phyloP scores from a whole-genome alignment of 495 filamentous ascomycete species.

The Cetradonia linearis region DNA sequence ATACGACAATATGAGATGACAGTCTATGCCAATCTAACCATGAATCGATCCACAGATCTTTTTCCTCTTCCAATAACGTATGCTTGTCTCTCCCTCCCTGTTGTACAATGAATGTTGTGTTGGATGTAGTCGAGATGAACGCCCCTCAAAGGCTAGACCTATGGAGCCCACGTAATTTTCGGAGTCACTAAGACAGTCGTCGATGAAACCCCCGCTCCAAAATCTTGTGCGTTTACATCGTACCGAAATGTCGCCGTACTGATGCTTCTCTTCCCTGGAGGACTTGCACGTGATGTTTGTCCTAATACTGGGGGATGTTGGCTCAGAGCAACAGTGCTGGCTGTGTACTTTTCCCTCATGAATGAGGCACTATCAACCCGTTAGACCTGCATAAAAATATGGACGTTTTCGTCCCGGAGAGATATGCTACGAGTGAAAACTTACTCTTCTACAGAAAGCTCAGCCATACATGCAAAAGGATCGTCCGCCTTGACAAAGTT shows the following conservation, averaged over 20 bases:
- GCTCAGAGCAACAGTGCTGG: neutral
- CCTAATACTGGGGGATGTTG: neutral
- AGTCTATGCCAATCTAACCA: neutral
- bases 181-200: neutral
- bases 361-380: neutral
- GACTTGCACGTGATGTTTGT: neutral
- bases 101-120: conserved; percentile 3
- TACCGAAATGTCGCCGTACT: conserved; percentile 7
- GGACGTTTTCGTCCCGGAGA: neutral
- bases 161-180: neutral
- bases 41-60: neutral
- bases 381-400: neutral
- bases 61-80: neutral
- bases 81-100: neutral
- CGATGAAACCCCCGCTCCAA: neutral
- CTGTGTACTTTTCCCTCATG: neutral
- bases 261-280: neutral
- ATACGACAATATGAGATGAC: neutral
- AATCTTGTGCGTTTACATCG: neutral
- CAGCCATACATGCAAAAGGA: neutral
- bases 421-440: neutral
- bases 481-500: conserved; percentile 1
- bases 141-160: neutral
- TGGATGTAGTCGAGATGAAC: neutral
- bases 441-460: neutral